phyloP scores from a whole-genome alignment of 306 rosid species.

The Vigna mungo region DNA sequence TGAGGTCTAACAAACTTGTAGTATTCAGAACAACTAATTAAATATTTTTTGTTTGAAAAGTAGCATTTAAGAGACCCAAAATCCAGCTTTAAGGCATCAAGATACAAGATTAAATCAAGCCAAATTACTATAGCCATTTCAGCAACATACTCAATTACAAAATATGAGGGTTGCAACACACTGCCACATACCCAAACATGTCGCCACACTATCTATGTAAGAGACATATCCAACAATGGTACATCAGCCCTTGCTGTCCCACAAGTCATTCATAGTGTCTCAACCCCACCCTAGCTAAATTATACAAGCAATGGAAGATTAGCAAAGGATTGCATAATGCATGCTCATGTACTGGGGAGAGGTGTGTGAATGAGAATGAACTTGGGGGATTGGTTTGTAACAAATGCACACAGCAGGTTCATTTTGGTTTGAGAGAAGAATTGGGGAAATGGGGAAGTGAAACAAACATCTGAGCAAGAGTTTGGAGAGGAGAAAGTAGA shows the following conservation, averaged over 20 bases:
- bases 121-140: not conserved
- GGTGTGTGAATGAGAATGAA: constrained; percentile 15
- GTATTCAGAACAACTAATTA: not conserved
- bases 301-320: constrained; percentile 22
- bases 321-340: constrained; percentile 10
- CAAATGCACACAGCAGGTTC: constrained; percentile 1
- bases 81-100: not conserved
- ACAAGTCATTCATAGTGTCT: not conserved
- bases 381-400: constrained; percentile 14
- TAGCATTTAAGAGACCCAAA: not conserved
- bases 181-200: not conserved
- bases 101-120: not conserved
- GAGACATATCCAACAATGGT: not conserved
- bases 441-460: not conserved
- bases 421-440: not conserved
- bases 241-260: not conserved
- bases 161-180: not conserved
- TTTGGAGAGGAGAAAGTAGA: constrained; percentile 7
- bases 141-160: not conserved
- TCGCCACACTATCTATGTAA: not conserved
- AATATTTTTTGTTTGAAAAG: not conserved
- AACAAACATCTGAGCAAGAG: constrained; percentile 16
- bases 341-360: constrained; percentile 10
- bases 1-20: too few species aligned
- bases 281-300: not conserved